Base-by-base conservation (phyloP, 139 green algal species). In the Medakamo hakoo region DNA sequence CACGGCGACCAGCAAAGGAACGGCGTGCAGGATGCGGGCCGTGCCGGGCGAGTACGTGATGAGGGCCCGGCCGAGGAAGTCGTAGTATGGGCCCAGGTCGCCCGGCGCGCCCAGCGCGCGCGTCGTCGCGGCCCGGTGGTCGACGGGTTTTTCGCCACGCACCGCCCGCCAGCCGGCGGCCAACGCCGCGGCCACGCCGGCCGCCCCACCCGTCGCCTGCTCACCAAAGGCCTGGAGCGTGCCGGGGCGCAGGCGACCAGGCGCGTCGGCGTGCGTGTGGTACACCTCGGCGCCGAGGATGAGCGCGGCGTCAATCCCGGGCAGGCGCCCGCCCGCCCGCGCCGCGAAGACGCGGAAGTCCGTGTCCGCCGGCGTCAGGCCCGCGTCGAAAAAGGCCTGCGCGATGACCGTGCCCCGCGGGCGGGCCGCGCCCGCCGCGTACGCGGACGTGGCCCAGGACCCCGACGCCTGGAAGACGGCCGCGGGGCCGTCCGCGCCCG, bases 381-480 rank as follows among this genome's bases (percentile, higher is more conserved):
- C 73, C 29, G 73, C 56, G 49, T 80, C 67, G 31, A 84, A 82
- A 60, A 82, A 74, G 57, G 82, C 78, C 60, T 84, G 81, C 1
- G 72, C 79, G 16, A 89, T 63, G 3, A 78, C 70, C 19, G 72
- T 76, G 24, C 82, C 78, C 18, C 80, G 65, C 0, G 80, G 73
- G 57, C 74, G 62, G 3, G 67, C 69, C 1, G 78, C 76, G 4
- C 64, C 67, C 2, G 56, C 59, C 0, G 79, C 72, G 64, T 75
- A 88, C 1, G 83, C 80, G 25, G 67, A 59, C 63, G 78, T 52
- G 24, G 66, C 67, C 78, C 78, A 85, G 18, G 69, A 71, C 0
- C 78, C 80, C 19, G 82, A 84, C 65, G 80, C 71, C 71, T 91
- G 84, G 64, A 89, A 91, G 4, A 88, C 31, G 22, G 88, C 72